These are phyloP conservation scores for Dissophora globulifera DNA, from an alignment of 192 early-diverging fungal species.

Conservation along the genomic window DNA sequence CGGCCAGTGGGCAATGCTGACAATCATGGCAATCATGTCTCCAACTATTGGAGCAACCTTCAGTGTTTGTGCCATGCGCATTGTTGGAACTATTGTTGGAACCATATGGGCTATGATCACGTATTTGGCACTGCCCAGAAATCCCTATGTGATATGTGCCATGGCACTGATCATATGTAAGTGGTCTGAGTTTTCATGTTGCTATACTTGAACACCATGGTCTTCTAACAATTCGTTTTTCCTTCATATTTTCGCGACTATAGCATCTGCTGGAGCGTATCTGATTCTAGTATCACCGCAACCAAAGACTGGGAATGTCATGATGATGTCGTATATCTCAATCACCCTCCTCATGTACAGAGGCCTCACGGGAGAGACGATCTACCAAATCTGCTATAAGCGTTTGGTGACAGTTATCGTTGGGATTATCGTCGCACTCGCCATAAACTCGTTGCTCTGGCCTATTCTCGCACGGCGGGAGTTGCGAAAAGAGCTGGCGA, in stretches of 20 bases:
- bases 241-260: too few species aligned
- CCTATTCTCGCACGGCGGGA: constrained; percentile 79
- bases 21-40: constrained; percentile 51
- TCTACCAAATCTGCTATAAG: constrained; percentile 46
- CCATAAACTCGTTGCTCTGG: constrained; percentile 43
- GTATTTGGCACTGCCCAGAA: constrained; percentile 18
- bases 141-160: constrained; percentile 46
- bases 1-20: constrained; percentile 63
- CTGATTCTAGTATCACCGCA: constrained; percentile 34
- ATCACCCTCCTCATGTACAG: constrained; percentile 38
- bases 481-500: constrained; percentile 65
- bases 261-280: too few species aligned
- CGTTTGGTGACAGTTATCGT: constrained; percentile 34
- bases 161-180: constrained; percentile 43
- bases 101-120: constrained; percentile 53
- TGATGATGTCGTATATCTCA: constrained; percentile 35
- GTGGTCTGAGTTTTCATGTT: too few species aligned
- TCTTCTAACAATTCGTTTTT: background rate
- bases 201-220: too few species aligned
- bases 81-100: constrained; percentile 59
- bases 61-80: constrained; percentile 54
- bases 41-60: constrained; percentile 58
- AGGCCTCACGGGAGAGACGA: constrained; percentile 13
- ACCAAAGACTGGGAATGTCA: constrained; percentile 40
- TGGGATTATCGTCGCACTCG: constrained; percentile 34